A percentile compares a stretch with the other conserved stretches of the same genome.
phyloP scores from a whole-genome alignment of 2,329 filamentous ascomycete genomes.

The Lecanicillium sp. region DNA sequence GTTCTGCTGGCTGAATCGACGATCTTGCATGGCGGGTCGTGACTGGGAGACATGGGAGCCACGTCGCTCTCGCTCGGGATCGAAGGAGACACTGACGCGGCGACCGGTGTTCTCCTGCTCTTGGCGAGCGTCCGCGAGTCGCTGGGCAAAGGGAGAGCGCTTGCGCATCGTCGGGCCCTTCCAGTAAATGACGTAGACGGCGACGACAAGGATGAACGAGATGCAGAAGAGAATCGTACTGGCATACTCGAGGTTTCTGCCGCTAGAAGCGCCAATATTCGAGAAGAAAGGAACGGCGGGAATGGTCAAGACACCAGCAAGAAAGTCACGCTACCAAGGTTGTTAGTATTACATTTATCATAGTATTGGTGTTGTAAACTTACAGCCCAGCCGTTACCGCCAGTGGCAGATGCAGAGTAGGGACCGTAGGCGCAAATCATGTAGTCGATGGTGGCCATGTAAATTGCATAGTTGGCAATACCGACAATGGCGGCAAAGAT shows the following conservation, averaged over 20 bases:
- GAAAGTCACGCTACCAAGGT: constrained; percentile 46
- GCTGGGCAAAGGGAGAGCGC: constrained; percentile 57
- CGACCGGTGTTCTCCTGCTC: constrained; percentile 20
- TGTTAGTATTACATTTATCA: constrained; percentile 1
- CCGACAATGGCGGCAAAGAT: constrained; percentile 58
- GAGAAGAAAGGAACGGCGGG: constrained; percentile 57
- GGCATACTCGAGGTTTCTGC: constrained; percentile 48
- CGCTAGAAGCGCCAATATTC: constrained; percentile 40
- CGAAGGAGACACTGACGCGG: constrained; percentile 18
- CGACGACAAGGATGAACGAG: constrained; percentile 50
- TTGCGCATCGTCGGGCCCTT: constrained; percentile 52
- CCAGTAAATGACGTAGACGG: constrained; percentile 60
- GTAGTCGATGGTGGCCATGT: constrained; percentile 72
- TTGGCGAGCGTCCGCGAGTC: constrained; percentile 38
- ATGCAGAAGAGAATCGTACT: constrained; percentile 57
- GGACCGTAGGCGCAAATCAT: constrained; percentile 68
- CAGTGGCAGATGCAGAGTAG: constrained; percentile 66
- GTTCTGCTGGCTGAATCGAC: constrained; percentile 28
- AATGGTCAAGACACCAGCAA: constrained; percentile 63
- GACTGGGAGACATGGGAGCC: no score
- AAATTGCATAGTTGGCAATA: constrained; percentile 66
- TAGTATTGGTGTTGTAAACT: neutral
- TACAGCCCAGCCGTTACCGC: constrained; percentile 61
- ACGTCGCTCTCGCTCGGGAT: constrained; percentile 19
- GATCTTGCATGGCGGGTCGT: constrained; percentile 13